Evolutionary conservation across 192 early-diverging fungal genomes (phyloP).

Genomic region (Backusella circina): DNA sequence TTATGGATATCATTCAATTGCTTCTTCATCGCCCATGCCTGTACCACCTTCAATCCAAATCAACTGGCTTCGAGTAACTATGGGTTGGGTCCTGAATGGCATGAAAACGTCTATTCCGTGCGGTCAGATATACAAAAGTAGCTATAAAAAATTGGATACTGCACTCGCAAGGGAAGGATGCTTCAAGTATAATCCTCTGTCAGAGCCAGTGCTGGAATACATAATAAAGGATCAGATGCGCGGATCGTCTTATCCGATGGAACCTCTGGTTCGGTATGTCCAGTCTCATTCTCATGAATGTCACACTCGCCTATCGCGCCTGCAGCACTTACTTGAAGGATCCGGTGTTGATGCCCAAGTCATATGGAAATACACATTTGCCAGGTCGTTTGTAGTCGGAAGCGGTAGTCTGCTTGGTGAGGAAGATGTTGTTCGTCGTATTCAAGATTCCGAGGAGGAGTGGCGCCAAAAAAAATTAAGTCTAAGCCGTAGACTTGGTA

Average conservation of each 20-base stretch:
- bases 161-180: conserved; percentile 19
- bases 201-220: conserved; percentile 25
- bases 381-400: conserved; percentile 23
- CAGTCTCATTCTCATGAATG: conserved; percentile 29
- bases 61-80: conserved; percentile 21
- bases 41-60: neutral
- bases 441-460: conserved; percentile 29
- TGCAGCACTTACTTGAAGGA: conserved; percentile 24
- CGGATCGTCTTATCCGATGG: neutral
- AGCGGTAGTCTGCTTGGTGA: conserved; percentile 23
- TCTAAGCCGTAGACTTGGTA: conserved; percentile 4
- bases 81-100: conserved; percentile 26
- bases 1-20: neutral
- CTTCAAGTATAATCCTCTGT: conserved; percentile 25
- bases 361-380: conserved; percentile 37
- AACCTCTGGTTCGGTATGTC: conserved; percentile 15
- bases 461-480: conserved; percentile 17
- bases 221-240: conserved; percentile 6
- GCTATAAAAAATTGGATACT: neutral
- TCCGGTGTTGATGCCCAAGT: conserved; percentile 27
- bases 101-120: conserved; percentile 2
- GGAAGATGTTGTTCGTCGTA: conserved; percentile 30
- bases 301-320: conserved; percentile 18
- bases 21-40: neutral
- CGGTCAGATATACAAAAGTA: conserved; percentile 16